Conservation (phyloP, 441 rosid genomes). For the Rhodomyrtus psidioides region DNA sequence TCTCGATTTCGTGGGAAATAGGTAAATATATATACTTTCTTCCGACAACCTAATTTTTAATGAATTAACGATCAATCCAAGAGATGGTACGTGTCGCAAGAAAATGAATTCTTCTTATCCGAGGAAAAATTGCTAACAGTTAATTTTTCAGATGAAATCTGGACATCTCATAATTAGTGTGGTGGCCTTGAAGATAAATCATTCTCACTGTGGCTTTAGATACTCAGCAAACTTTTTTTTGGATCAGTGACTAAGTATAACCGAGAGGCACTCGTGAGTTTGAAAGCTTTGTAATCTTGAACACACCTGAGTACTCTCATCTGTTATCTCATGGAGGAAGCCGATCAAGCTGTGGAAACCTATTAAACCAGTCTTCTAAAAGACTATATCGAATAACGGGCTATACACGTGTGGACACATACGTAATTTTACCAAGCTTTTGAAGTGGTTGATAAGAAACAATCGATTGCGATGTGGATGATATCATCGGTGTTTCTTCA, state of each 20-base stretch:
- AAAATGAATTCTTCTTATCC: not conserved
- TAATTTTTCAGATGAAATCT: not conserved
- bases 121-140: not conserved
- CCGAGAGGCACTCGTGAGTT: not conserved
- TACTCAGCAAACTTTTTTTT: not conserved
- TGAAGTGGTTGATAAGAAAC: slow-evolving; percentile 38
- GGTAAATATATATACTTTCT: not conserved
- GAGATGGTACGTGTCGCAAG: not conserved
- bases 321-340: not conserved
- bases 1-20: too few relatives aligned
- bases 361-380: not conserved
- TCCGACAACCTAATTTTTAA: not conserved
- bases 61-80: not conserved
- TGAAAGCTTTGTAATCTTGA: too few relatives aligned
- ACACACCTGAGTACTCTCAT: not conserved
- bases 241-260: not conserved
- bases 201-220: not conserved
- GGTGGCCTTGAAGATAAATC: not conserved
- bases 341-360: not conserved
- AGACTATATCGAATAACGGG: not conserved
- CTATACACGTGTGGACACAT: not conserved
- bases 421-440: not conserved
- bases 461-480: slow-evolving; percentile 29
- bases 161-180: not conserved
- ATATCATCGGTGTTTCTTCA: slow-evolving; percentile 1